Base-by-base conservation (phyloP, 2,329 filamentous ascomycete species). In the Fragosphaeria purpurea region DNA sequence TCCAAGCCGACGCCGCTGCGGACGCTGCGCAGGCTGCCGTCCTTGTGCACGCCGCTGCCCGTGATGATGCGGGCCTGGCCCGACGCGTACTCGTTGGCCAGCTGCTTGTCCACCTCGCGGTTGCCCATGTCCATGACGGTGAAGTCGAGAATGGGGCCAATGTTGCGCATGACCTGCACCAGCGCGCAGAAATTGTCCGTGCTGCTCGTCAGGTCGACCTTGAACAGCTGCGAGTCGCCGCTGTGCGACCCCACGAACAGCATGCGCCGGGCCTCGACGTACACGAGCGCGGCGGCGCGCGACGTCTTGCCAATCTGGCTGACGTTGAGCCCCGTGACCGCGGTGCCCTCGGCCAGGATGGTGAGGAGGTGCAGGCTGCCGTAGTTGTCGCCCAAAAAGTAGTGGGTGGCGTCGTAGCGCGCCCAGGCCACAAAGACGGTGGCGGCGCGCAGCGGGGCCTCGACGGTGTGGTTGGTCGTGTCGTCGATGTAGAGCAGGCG, bases 41-140 rank as follows among this genome's bases (percentile, higher is more conserved):
- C 88, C 56, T 86, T 83, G 62, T 88, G 93, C 0, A 87, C 89
- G 33, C 93, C 93, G 50, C 90, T 96, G 1, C 89, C 91, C 2
- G 91, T 90, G 9, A 98, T 88, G 54, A 98, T 86, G 40, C 90
- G 80, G 44, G 93, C 90, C 67, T 98, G 91, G 0, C 93, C 93
- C 1, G 91, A 95, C 0, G 90, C 95, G 61, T 95, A 98, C 55
- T 93, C 87, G 60, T 93, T 94, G 4, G 84, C 85, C 13, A 73
- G 67, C 52, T 88, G 83, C 7, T 76, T 80, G 56, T 93, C 85
- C 30, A 84, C 84, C 53, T 87, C 83, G 50, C 88, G 77, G 58
- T 88, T 90, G 0, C 90, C 91, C 75, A 97, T 86, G 61, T 97
- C 93, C 88, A 97, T 95, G 12, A 98, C 81, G 1, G 86, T 84